Conservation (phyloP, 2,329 filamentous ascomycete genomes). For the Huntiella moniliformis region DNA sequence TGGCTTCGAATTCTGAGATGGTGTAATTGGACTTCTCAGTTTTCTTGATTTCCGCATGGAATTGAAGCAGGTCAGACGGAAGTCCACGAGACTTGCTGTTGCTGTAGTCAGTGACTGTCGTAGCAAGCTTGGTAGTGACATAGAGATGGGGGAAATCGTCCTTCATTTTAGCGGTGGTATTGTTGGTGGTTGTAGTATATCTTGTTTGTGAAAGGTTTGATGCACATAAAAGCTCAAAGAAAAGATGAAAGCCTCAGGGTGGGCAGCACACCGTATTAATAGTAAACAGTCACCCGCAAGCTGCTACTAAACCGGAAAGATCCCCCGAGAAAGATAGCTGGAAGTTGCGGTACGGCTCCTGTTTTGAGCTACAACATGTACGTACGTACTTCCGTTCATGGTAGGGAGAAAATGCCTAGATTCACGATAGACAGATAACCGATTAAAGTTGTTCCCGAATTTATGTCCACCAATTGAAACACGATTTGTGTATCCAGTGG, state of each 20-base stretch:
- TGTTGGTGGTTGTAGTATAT: neutral
- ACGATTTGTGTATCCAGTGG: too few species aligned
- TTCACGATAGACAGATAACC: too few species aligned
- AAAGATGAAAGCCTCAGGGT: neutral
- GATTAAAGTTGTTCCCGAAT: too few species aligned
- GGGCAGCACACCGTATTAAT: neutral
- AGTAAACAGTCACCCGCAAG: neutral
- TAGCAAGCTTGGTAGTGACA: slow-evolving; percentile 9
- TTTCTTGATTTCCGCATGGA: slow-evolving; percentile 8
- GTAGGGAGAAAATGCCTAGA: too few species aligned
- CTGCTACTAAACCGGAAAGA: neutral
- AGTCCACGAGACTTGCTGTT: slow-evolving; percentile 8
- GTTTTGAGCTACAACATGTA: too few species aligned
- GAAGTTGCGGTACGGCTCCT: too few species aligned
- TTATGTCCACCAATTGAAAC: too few species aligned
- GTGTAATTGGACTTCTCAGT: slow-evolving; percentile 8
- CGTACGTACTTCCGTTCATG: too few species aligned
- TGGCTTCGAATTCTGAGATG: slow-evolving; percentile 11
- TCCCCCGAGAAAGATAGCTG: too few species aligned
- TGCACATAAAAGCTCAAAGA: neutral
- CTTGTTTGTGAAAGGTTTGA: too few species aligned
- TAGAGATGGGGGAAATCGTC: slow-evolving; percentile 9
- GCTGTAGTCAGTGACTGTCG: slow-evolving; percentile 11
- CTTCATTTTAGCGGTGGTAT: slow-evolving; percentile 6
- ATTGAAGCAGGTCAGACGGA: neutral